Evolutionary conservation across 192 early-diverging fungal species (phyloP).

Genomic region (Oehlia diaphana): DNA sequence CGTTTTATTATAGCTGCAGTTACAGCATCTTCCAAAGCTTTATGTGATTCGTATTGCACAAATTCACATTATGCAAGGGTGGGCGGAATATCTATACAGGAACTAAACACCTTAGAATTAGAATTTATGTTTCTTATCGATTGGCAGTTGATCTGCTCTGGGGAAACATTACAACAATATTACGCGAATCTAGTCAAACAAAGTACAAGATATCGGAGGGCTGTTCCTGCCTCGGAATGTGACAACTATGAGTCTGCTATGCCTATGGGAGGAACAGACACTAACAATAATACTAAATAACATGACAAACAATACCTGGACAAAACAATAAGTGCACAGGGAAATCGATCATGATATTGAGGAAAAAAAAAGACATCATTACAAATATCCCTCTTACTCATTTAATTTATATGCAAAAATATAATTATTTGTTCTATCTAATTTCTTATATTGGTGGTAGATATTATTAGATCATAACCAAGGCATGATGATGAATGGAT

Average conservation of each 20-base stretch:
- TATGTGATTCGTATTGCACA: conserved; percentile 94
- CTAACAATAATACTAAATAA: not conserved
- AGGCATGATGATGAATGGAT: not conserved
- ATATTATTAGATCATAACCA: not conserved
- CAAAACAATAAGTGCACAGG: not conserved
- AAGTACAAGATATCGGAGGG: not conserved
- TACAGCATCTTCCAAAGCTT: conserved; percentile 81
- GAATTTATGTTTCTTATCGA: conserved; percentile 88
- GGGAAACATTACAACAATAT: conserved; percentile 84
- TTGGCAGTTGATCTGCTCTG: conserved; percentile 82
- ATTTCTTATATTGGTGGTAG: not conserved
- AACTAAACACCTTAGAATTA: conserved; percentile 91
- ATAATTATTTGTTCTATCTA: not conserved
- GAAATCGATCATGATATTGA: not conserved
- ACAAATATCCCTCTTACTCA: not conserved
- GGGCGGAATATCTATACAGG: conserved; percentile 89
- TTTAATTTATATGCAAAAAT: not conserved
- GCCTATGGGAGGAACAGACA: not conserved
- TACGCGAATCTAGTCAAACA: conserved; percentile 90
- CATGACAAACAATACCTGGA: not conserved
- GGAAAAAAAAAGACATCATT: not conserved
- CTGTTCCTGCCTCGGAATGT: not conserved
- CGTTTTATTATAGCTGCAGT: conserved; percentile 91
- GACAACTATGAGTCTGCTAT: not conserved
- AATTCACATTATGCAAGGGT: conserved; percentile 96